A percentile compares a stretch with the other conserved stretches of the same genome.
phyloP scores from a whole-genome alignment of 768 basidiomycete species.

The Psilocybe cyanescens region DNA sequence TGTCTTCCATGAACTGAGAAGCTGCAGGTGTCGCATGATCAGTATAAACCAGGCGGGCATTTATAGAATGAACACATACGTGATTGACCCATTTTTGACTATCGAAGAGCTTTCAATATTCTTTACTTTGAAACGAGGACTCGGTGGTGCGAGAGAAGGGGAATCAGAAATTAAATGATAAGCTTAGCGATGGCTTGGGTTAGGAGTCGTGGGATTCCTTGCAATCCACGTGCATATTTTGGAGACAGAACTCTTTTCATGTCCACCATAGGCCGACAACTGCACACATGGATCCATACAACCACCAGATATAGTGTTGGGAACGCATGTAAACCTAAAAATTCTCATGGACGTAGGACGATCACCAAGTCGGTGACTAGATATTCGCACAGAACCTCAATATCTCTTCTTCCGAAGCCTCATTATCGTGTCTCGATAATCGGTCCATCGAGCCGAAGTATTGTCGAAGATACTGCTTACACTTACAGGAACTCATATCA shows the following conservation, averaged over 20 bases:
- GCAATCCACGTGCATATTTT: slow-evolving; percentile 7
- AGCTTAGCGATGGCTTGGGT: not conserved
- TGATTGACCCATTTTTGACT: slow-evolving; percentile 75
- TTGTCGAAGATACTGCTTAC: too few species aligned
- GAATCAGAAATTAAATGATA: slow-evolving; percentile 12
- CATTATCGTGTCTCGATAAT: too few species aligned
- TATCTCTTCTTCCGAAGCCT: too few species aligned
- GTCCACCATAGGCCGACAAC: slow-evolving; percentile 7
- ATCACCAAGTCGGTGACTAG: not conserved
- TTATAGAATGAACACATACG: slow-evolving; percentile 47
- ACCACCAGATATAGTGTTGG: not conserved
- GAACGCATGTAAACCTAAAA: not conserved
- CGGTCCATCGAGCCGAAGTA: too few species aligned
- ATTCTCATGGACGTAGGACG: not conserved
- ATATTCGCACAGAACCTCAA: not conserved
- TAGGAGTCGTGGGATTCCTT: not conserved
- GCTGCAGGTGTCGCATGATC: slow-evolving; percentile 41
- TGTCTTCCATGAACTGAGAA: slow-evolving; percentile 97
- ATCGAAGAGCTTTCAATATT: slow-evolving; percentile 1
- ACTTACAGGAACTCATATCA: too few species aligned
- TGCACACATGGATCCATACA: slow-evolving; percentile 8
- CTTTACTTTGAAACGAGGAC: not conserved
- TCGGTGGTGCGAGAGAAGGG: not conserved
- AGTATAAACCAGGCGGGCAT: not conserved
- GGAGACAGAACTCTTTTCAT: slow-evolving; percentile 2